Evolutionary conservation across 345 rosid species (phyloP).

Genomic region (Lepidium africanum): DNA sequence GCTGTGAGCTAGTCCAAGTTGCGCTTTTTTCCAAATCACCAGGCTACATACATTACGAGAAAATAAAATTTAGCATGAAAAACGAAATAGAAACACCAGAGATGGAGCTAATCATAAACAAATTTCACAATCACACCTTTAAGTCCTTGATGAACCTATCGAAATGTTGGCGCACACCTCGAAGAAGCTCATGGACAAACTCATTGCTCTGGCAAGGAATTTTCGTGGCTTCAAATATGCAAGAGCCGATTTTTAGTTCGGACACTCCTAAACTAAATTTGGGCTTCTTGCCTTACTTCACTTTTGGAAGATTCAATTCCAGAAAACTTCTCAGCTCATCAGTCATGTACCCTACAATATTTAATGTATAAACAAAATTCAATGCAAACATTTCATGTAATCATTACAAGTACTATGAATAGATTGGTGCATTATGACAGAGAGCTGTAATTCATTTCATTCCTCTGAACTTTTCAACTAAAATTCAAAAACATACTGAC

Average conservation of each 20-base stretch:
- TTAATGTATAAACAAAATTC: background rate
- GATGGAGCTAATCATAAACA: background rate
- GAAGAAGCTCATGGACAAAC: constrained; percentile 76
- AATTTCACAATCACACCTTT: constrained; percentile 42
- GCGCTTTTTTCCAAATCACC: constrained; percentile 90
- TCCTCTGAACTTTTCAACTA: background rate
- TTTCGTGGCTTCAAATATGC: constrained; percentile 61
- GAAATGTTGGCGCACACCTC: constrained; percentile 81
- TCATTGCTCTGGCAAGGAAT: constrained; percentile 88
- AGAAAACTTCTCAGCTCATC: constrained; percentile 80
- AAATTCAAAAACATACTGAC: background rate
- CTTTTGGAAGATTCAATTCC: constrained; percentile 85
- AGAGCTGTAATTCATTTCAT: too few relatives aligned
- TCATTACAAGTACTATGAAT: too few relatives aligned
- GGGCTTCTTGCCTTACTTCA: constrained; percentile 69
- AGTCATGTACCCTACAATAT: constrained; percentile 50
- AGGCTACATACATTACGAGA: constrained; percentile 39
- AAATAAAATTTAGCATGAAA: background rate
- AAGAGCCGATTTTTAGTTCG: constrained; percentile 86
- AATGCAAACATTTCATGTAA: background rate
- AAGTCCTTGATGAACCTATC: constrained; percentile 81
- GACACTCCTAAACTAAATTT: constrained; percentile 77
- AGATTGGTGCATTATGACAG: too few relatives aligned
- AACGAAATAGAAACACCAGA: background rate
- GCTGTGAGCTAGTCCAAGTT: constrained; percentile 92